phyloP scores from a whole-genome alignment of 106 monocot genomes.

The Acorus calamus region DNA sequence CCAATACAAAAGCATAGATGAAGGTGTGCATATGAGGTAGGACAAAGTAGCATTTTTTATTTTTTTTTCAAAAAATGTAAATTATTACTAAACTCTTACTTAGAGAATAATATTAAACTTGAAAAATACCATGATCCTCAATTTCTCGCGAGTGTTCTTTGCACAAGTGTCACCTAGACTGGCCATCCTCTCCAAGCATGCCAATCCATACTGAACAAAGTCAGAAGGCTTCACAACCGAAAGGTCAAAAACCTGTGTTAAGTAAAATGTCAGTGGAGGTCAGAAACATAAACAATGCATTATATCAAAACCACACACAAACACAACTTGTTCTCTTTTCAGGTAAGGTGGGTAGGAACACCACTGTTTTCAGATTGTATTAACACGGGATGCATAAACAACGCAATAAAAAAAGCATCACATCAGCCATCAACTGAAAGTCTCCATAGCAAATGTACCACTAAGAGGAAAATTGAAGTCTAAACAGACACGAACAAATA shows the following conservation, averaged over 20 bases:
- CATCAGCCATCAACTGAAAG: too few species aligned
- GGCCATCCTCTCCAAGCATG: constrained; percentile 56
- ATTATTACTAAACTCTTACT: background rate
- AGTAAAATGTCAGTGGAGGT: background rate
- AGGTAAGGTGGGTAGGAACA: too few species aligned
- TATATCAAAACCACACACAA: background rate
- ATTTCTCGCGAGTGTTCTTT: constrained; percentile 35
- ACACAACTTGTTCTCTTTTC: too few species aligned
- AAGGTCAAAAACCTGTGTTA: constrained; percentile 72
- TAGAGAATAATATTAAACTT: background rate
- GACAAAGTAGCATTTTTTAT: too few species aligned
- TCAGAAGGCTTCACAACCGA: constrained; percentile 56
- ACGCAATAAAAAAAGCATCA: too few species aligned
- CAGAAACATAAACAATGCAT: background rate
- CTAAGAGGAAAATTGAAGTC: too few species aligned
- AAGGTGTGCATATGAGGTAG: too few species aligned
- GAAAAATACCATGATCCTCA: constrained; percentile 63
- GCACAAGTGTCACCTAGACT: constrained; percentile 48
- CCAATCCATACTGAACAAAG: constrained; percentile 61
- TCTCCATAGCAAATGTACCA: too few species aligned
- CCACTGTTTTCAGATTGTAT: too few species aligned
- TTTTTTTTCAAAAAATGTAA: too few species aligned
- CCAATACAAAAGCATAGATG: too few species aligned
- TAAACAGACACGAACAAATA: background rate
- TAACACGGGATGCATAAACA: too few species aligned